Percentiles rank a stretch among this genome's conserved stretches.
Conservation (phyloP, 1,284 basidiomycete genomes). For the Sporisorium exsertum region DNA sequence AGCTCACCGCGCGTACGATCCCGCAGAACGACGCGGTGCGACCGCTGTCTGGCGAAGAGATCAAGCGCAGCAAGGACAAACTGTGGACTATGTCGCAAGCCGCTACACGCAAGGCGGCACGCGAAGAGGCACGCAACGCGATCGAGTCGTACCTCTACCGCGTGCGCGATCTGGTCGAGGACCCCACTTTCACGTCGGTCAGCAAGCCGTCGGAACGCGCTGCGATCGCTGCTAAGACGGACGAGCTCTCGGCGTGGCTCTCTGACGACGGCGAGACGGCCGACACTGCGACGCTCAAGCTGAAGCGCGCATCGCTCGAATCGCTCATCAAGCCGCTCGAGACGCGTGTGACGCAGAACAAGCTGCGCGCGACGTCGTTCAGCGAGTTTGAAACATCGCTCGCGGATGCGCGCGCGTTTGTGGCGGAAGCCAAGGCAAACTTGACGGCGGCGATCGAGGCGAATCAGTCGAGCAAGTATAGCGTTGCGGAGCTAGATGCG, state of each 20-base stretch:
- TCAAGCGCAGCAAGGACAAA: slow-evolving; percentile 59
- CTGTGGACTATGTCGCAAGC: slow-evolving; percentile 75
- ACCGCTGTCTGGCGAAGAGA: slow-evolving; percentile 58
- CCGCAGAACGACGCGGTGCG: slow-evolving; percentile 39
- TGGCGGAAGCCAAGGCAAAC: slow-evolving; percentile 80
- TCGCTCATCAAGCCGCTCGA: slow-evolving; percentile 83
- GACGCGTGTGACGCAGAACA: slow-evolving; percentile 85
- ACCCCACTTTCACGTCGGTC: slow-evolving; percentile 78
- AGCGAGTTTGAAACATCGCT: slow-evolving; percentile 78
- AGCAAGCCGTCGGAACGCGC: slow-evolving; percentile 80
- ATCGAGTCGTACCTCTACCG: slow-evolving; percentile 93
- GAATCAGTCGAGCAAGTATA: slow-evolving; percentile 63
- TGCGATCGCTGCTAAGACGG: slow-evolving; percentile 76
- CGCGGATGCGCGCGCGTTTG: slow-evolving; percentile 77
- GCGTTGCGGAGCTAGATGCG: slow-evolving; percentile 64
- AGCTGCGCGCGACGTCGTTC: slow-evolving; percentile 76
- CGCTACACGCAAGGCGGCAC: slow-evolving; percentile 80
- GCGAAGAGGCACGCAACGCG: slow-evolving; percentile 90
- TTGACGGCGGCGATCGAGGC: slow-evolving; percentile 73
- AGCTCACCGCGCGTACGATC: slow-evolving; percentile 46
- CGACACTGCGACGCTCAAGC: slow-evolving; percentile 69
- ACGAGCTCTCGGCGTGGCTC: slow-evolving; percentile 84
- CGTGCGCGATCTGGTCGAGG: slow-evolving; percentile 83
- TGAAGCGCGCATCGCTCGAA: slow-evolving; percentile 77
- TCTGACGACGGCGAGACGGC: slow-evolving; percentile 87